A percentile compares a stretch with the other conserved stretches of the same genome.
These are phyloP conservation scores for Citropsis articulata DNA, from an alignment of 345 rosid genomes.

Conservation along the genomic window DNA sequence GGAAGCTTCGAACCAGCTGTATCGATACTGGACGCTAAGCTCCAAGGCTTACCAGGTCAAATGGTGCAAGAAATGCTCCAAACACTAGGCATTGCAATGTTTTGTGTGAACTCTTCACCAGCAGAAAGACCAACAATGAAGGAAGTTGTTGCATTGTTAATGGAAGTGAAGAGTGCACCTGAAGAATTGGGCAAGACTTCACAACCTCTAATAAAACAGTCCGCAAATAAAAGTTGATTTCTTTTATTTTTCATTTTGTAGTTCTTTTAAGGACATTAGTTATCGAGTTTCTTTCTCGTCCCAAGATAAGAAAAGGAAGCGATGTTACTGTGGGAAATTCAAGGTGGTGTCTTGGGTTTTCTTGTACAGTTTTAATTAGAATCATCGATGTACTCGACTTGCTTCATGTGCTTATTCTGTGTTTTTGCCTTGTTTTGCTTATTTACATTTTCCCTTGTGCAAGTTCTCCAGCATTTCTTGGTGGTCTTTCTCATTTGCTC, in stretches of 20 bases:
- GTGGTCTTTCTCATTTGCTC: neutral
- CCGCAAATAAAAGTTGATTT: constrained; percentile 51
- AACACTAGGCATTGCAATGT: constrained; percentile 88
- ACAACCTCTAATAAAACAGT: constrained; percentile 84
- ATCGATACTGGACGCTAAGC: constrained; percentile 69
- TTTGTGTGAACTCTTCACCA: constrained; percentile 89
- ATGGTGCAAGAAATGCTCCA: constrained; percentile 97
- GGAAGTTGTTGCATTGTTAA: constrained; percentile 85
- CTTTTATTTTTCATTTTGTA: neutral
- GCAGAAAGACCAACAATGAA: constrained; percentile 90
- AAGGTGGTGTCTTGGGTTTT: constrained; percentile 8
- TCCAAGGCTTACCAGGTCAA: constrained; percentile 82
- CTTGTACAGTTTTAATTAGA: constrained; percentile 52
- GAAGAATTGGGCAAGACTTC: constrained; percentile 94
- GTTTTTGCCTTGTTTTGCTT: neutral
- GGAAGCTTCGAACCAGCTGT: constrained; percentile 89
- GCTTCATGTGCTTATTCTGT: constrained; percentile 4
- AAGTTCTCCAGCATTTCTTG: constrained; percentile 8
- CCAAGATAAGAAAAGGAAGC: constrained; percentile 15
- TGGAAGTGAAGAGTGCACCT: constrained; percentile 85
- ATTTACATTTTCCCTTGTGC: neutral
- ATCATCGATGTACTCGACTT: constrained; percentile 34
- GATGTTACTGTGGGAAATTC: neutral
- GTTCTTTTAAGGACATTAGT: constrained; percentile 16
- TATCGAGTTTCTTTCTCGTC: constrained; percentile 18